Percentiles rank a stretch among this genome's conserved stretches.
These are phyloP conservation scores for Leucosporidium creatinivorum DNA, from an alignment of 768 basidiomycete genomes.

Conservation along the genomic window DNA sequence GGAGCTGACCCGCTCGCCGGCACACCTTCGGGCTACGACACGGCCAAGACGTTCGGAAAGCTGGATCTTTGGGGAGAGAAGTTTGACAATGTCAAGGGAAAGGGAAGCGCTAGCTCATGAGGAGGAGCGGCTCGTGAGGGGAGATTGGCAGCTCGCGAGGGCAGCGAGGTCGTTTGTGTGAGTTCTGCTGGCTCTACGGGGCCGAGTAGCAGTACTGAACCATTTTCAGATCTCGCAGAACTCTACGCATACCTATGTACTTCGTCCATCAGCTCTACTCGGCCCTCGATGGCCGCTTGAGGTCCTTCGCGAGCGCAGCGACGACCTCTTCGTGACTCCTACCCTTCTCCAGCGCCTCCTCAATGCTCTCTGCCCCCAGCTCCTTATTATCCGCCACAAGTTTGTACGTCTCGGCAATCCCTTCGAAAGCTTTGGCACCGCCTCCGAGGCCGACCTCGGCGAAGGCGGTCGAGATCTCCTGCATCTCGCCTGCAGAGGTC, in stretches of 20 bases:
- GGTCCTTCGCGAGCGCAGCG: too few species aligned
- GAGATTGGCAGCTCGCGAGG: too few species aligned
- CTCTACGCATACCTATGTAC: too few species aligned
- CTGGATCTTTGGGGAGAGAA: slow-evolving; percentile 40
- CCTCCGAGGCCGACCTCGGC: background rate
- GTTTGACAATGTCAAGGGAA: slow-evolving; percentile 6
- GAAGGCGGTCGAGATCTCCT: background rate
- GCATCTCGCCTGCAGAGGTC: slow-evolving; percentile 7
- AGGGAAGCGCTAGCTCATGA: background rate
- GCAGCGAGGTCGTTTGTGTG: too few species aligned
- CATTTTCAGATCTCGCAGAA: too few species aligned
- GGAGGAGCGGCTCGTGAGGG: too few species aligned
- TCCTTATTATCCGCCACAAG: background rate
- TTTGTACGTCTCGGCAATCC: background rate
- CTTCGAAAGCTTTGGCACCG: background rate
- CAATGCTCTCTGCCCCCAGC: background rate
- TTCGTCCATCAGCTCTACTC: too few species aligned
- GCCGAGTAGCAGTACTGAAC: too few species aligned
- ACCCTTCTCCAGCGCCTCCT: background rate
- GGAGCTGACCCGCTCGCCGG: slow-evolving; percentile 62
- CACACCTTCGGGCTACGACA: slow-evolving; percentile 60
- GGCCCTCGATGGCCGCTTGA: too few species aligned
- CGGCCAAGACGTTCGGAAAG: slow-evolving; percentile 61
- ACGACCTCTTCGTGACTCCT: background rate
- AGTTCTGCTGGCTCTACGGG: too few species aligned